Percentiles rank a stretch among this genome's conserved stretches.
These are phyloP conservation scores for Colletotrichum phormii DNA, from an alignment of 2,329 filamentous ascomycete genomes.

Conservation along the genomic window DNA sequence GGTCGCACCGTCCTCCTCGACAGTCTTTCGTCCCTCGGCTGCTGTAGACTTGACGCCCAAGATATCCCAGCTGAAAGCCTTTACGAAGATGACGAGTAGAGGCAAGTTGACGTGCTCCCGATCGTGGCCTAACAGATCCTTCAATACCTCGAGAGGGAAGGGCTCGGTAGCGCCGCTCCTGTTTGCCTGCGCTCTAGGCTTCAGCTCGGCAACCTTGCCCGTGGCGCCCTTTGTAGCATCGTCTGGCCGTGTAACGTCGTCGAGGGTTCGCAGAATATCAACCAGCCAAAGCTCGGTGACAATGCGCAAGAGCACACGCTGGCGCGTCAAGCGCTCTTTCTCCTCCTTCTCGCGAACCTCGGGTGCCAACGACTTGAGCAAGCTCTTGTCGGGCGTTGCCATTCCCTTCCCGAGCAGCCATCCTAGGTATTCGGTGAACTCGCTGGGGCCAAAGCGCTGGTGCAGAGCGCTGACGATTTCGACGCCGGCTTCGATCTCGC, in stretches of 20 bases:
- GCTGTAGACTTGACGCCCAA: constrained; percentile 80
- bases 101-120: constrained; percentile 92
- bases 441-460: constrained; percentile 89
- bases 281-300: constrained; percentile 98
- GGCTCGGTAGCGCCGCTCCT: constrained; percentile 82
- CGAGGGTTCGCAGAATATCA: constrained; percentile 84
- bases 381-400: constrained; percentile 88
- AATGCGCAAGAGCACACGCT: constrained; percentile 86
- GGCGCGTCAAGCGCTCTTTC: constrained; percentile 88
- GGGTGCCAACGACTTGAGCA: constrained; percentile 79
- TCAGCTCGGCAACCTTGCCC: constrained; percentile 72
- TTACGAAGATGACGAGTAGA: constrained; percentile 93
- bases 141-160: constrained; percentile 96
- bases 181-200: constrained; percentile 66
- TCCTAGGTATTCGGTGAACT: constrained; percentile 91
- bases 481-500: constrained; percentile 91
- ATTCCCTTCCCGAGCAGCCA: constrained; percentile 94
- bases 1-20: constrained; percentile 82
- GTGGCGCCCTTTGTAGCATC: constrained; percentile 71
- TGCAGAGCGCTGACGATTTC: constrained; percentile 96
- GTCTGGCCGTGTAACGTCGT: constrained; percentile 72
- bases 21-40: constrained; percentile 83
- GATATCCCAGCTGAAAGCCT: constrained; percentile 96
- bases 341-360: constrained; percentile 95
- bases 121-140: constrained; percentile 94